Conservation (phyloP, 257 asterid genomes). For the Solanum ossicruentum region DNA sequence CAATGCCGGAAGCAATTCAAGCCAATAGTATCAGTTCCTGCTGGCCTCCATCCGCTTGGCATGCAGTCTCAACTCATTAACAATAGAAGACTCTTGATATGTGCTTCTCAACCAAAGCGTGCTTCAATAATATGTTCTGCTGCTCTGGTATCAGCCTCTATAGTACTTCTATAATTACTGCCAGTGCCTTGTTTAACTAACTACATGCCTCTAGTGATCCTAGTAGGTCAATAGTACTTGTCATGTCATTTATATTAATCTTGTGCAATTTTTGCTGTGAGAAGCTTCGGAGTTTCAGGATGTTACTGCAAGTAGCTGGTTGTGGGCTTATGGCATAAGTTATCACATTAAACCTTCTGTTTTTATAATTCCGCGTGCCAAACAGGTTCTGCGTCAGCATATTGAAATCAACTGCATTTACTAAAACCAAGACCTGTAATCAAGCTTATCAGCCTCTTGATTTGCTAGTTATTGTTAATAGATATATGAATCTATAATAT, state of each 20-base stretch:
- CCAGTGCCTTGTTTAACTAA: not conserved
- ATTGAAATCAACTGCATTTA: not conserved
- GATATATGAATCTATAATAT: not conserved
- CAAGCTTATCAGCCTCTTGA: not conserved
- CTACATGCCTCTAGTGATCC: not conserved
- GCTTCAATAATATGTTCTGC: slow-evolving; percentile 41
- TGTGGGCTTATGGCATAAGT: not conserved
- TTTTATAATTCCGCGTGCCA: not conserved
- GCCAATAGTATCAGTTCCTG: slow-evolving; percentile 7
- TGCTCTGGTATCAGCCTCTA: slow-evolving; percentile 41
- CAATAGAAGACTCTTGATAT: slow-evolving; percentile 2
- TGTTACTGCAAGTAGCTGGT: not conserved
- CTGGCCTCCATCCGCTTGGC: slow-evolving; percentile 19
- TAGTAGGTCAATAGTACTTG: not conserved
- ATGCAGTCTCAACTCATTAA: slow-evolving; percentile 22
- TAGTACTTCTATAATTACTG: not conserved
- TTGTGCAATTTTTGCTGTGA: not conserved
- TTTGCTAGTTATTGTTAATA: not conserved
- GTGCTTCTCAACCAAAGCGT: slow-evolving; percentile 11
- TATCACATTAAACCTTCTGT: not conserved
- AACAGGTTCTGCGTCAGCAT: not conserved
- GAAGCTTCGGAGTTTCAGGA: not conserved
- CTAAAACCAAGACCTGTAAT: not conserved
- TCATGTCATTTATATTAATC: not conserved
- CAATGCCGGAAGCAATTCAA: slow-evolving; percentile 16